These are phyloP conservation scores for Xylaria bambusicola DNA, from an alignment of 495 filamentous ascomycete species.

Conservation along the genomic window DNA sequence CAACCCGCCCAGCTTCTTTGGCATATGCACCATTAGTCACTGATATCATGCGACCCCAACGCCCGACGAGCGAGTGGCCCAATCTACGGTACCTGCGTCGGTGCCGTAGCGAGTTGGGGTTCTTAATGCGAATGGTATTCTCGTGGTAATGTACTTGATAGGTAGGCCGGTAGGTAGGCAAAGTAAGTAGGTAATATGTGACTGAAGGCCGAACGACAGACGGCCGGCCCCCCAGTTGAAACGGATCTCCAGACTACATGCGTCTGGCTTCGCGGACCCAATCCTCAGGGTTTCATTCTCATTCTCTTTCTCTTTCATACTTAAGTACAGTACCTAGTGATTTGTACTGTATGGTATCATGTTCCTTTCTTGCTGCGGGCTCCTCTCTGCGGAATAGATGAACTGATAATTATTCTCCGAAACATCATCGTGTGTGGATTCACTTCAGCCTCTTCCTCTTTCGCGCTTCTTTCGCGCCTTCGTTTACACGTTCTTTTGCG, in stretches of 20 bases:
- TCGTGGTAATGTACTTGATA: too few relatives aligned
- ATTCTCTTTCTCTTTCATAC: conserved; percentile 4
- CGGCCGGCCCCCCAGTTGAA: conserved; percentile 28
- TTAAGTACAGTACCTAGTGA: too few relatives aligned
- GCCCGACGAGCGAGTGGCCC: too few relatives aligned
- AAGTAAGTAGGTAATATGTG: too few relatives aligned
- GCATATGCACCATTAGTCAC: conserved; percentile 2
- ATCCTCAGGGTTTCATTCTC: conserved; percentile 19
- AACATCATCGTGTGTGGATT: not conserved
- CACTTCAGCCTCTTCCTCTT: too few relatives aligned
- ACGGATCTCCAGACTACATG: conserved; percentile 29
- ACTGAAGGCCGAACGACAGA: conserved; percentile 17
- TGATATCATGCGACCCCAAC: conserved; percentile 3
- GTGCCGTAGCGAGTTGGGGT: too few relatives aligned
- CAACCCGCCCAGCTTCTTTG: too few relatives aligned
- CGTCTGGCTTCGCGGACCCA: conserved; percentile 1
- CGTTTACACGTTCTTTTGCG: not conserved
- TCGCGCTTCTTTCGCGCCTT: conserved; percentile 13
- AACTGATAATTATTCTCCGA: conserved; percentile 12
- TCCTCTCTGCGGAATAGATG: not conserved
- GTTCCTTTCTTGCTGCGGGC: not conserved
- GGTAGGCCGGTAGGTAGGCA: too few relatives aligned
- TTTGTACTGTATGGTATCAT: too few relatives aligned
- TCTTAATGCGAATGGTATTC: too few relatives aligned
- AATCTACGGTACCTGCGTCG: too few relatives aligned